Percentiles rank a stretch among this genome's conserved stretches.
phyloP scores from a whole-genome alignment of 2,329 filamentous ascomycete species.

The Aspergillus arachidicola region DNA sequence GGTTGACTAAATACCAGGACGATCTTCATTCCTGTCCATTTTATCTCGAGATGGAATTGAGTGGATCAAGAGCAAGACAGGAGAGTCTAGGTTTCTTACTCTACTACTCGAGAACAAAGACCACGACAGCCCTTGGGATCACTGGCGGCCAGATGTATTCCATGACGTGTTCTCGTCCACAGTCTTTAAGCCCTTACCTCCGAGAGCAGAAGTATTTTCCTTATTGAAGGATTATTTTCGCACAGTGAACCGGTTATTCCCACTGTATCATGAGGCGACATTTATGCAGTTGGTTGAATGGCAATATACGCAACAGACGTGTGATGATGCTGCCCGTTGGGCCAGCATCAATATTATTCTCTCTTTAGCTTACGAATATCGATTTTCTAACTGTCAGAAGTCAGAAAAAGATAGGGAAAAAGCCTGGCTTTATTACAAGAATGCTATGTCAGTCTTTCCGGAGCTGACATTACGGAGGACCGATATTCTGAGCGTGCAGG shows the following conservation, averaged over 20 bases:
- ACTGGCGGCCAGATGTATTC: slow-evolving; percentile 97
- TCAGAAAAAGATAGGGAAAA: slow-evolving; percentile 86
- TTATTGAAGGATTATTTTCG: slow-evolving; percentile 89
- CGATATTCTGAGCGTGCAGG: slow-evolving; percentile 89
- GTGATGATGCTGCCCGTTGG: slow-evolving; percentile 94
- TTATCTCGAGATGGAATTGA: slow-evolving; percentile 94
- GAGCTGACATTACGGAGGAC: slow-evolving; percentile 92
- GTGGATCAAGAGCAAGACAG: slow-evolving; percentile 95
- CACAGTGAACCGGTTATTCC: slow-evolving; percentile 97
- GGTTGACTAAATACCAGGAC: slow-evolving; percentile 57
- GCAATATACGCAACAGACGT: slow-evolving; percentile 88
- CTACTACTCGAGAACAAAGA: slow-evolving; percentile 82
- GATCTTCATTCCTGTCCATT: slow-evolving; percentile 92
- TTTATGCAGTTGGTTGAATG: slow-evolving; percentile 95
- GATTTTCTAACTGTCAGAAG: slow-evolving; percentile 88
- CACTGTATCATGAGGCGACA: slow-evolving; percentile 89
- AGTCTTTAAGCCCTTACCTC: slow-evolving; percentile 77
- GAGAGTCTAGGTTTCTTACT: slow-evolving; percentile 84
- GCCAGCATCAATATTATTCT: slow-evolving; percentile 88
- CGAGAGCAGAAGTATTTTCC: slow-evolving; percentile 81
- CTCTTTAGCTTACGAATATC: slow-evolving; percentile 83
- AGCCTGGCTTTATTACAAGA: slow-evolving; percentile 92
- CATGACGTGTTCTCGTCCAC: slow-evolving; percentile 82
- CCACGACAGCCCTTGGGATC: slow-evolving; percentile 85
- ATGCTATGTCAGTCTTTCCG: slow-evolving; percentile 86